These are phyloP conservation scores for Hypoxylon crocopeplum DNA, from an alignment of 495 filamentous ascomycete species.

Conservation along the genomic window DNA sequence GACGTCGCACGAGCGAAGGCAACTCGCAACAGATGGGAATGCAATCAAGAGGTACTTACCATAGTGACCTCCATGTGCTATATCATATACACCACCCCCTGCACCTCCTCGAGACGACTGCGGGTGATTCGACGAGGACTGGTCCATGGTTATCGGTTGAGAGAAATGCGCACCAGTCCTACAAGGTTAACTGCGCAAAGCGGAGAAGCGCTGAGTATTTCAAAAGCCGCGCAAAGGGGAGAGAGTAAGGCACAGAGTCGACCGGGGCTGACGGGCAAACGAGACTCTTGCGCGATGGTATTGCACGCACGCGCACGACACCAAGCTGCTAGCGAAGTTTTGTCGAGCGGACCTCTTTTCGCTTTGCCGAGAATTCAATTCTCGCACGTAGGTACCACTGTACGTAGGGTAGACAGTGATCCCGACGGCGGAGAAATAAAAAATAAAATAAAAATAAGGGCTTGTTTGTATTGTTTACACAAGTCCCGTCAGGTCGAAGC, in stretches of 20 bases:
- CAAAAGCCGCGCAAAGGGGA: constrained; percentile 18
- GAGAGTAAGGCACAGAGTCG: neutral
- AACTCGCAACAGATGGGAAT: constrained; percentile 34
- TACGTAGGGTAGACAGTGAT: constrained; percentile 7
- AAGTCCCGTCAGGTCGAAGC: constrained; percentile 27
- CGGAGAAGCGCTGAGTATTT: constrained; percentile 30
- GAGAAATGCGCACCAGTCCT: constrained; percentile 26
- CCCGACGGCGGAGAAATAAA: constrained; percentile 35
- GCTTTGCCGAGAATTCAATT: constrained; percentile 18
- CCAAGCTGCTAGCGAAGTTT: constrained; percentile 14
- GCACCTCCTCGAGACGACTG: constrained; percentile 60
- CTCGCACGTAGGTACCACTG: constrained; percentile 21
- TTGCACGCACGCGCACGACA: constrained; percentile 31
- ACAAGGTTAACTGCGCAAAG: constrained; percentile 23
- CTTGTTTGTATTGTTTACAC: constrained; percentile 40
- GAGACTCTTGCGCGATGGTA: constrained; percentile 30
- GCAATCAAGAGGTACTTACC: constrained; percentile 61
- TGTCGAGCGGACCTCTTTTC: neutral
- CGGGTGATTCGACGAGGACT: constrained; percentile 57
- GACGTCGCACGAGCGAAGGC: constrained; percentile 42
- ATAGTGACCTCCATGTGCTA: constrained; percentile 84
- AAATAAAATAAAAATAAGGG: constrained; percentile 15
- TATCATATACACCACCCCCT: constrained; percentile 75
- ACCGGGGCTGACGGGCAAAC: constrained; percentile 27
- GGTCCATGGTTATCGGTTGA: constrained; percentile 58